Base-by-base conservation (phyloP, 768 basidiomycete genomes). In the Scleroderma bovista region DNA sequence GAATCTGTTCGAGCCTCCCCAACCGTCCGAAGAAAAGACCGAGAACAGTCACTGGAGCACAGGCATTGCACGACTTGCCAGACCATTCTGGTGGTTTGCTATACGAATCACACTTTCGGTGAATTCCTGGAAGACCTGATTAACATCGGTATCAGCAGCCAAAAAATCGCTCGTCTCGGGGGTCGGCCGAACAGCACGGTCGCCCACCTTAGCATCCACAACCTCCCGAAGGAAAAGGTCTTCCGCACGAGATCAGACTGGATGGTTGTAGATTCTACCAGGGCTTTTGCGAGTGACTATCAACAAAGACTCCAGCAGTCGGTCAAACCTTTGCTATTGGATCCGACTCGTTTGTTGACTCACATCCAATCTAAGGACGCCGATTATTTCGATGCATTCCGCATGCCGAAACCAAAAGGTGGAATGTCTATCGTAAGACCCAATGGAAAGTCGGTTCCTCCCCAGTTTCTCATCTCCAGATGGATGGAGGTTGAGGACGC, bases 31-130 rank as follows among this genome's bases (percentile, higher is more conserved):
- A 39, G 44, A 11, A 6, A 33, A 32, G 17, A 26, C 12, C 13
- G 44, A 24, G 9, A 50, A 47, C 9, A n/a, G n/a, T n/a, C n/a
- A n/a, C n/a, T n/a, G n/a, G n/a, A n/a, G n/a, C n/a, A n/a, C n/a
- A n/a, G n/a, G n/a, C n/a, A n/a, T n/a, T n/a, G n/a, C n/a, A n/a
- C n/a, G n/a, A n/a, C n/a, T n/a, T n/a, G n/a, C n/a, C 68, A 72
- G 44, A 79, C 60, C 0, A 84, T 88, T 20, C 75, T 87, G 3
- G 82, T 86, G 1, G 79, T 84, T n/a, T 86, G 84, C 54, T 86
- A 79, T 52, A 88, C 85, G 1, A 88, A 88, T 51, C 86, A 88
- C 39, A 86, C 86, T 0, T 73, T 88, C 0, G 85, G 86, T 52
- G 79, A 85, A 45, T 82, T 88, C 48, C 70, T 88, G 4, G 76